phyloP scores from a whole-genome alignment of 2,329 filamentous ascomycete genomes.

The Plenodomus lindquistii region DNA sequence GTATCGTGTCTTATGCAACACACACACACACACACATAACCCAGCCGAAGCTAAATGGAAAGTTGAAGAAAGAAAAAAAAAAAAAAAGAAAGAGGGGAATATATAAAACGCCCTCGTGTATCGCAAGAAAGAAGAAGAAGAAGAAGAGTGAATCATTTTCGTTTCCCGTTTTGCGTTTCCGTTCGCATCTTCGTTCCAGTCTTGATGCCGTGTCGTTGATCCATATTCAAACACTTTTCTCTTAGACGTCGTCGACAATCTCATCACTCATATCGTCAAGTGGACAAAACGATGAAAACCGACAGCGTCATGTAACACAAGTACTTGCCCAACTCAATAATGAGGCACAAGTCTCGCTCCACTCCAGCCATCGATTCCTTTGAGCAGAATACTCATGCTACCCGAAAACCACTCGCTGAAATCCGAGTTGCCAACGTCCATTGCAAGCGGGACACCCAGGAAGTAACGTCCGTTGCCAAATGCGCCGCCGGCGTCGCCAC shows the following conservation, averaged over 20 bases:
- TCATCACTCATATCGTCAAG: no score
- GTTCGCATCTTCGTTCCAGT: no score
- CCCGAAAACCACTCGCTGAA: constrained; percentile 14
- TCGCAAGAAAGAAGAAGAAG: background rate
- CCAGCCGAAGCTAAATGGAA: background rate
- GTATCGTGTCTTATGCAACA: background rate
- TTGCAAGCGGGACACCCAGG: constrained; percentile 21
- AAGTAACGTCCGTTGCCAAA: constrained; percentile 25
- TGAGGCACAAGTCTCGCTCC: constrained; percentile 9
- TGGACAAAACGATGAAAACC: no score
- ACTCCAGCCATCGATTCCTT: constrained; percentile 15
- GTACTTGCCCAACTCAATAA: constrained; percentile 18
- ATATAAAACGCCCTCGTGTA: background rate
- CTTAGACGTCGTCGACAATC: no score
- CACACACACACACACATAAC: background rate
- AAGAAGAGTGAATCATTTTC: background rate
- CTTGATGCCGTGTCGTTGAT: no score
- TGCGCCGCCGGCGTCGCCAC: constrained; percentile 6
- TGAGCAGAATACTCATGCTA: constrained; percentile 10
- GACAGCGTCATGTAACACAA: background rate
- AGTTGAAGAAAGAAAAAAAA: background rate
- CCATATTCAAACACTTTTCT: no score
- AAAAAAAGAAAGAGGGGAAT: no score
- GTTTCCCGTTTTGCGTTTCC: no score
- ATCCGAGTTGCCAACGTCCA: constrained; percentile 18